Evolutionary conservation across 2,329 filamentous ascomycete genomes (phyloP).

Genomic region (Proliferodiscus dingleyae): DNA sequence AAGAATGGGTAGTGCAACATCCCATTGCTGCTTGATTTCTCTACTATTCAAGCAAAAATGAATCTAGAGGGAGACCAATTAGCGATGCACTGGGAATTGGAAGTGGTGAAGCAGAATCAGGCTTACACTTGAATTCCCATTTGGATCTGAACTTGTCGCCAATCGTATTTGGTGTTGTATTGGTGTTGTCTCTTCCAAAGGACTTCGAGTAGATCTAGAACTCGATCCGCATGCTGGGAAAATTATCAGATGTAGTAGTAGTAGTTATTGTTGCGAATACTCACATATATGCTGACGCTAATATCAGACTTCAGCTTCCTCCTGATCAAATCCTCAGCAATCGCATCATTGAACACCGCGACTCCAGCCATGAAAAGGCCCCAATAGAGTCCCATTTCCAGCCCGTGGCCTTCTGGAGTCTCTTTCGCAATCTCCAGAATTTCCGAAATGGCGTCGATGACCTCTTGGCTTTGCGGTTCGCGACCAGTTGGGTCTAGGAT

Average conservation of each 20-base stretch:
- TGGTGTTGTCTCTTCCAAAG: conserved; percentile 30
- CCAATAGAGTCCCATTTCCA: conserved; percentile 31
- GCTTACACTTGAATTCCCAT: conserved; percentile 28
- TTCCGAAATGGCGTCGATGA: conserved; percentile 22
- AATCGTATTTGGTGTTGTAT: conserved; percentile 27
- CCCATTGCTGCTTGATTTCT: no score
- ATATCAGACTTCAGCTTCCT: conserved; percentile 25
- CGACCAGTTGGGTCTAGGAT: conserved; percentile 25
- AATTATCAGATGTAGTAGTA: no score
- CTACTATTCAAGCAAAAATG: conserved; percentile 23
- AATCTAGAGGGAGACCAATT: conserved; percentile 10
- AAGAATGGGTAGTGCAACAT: no score
- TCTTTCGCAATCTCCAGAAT: conserved; percentile 28
- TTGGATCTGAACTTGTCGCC: conserved; percentile 28
- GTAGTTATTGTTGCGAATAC: no score
- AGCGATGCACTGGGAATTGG: not conserved
- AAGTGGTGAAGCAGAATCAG: not conserved
- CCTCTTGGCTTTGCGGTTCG: conserved; percentile 18
- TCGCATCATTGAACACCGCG: conserved; percentile 25
- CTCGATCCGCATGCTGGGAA: conserved; percentile 27
- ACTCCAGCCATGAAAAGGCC: conserved; percentile 29
- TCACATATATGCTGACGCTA: conserved; percentile 28
- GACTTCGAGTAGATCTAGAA: conserved; percentile 27
- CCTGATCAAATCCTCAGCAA: conserved; percentile 25
- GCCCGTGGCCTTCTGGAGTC: conserved; percentile 28